phyloP scores from a whole-genome alignment of 23 red algal species.

The Cyanidium caldarium region DNA sequence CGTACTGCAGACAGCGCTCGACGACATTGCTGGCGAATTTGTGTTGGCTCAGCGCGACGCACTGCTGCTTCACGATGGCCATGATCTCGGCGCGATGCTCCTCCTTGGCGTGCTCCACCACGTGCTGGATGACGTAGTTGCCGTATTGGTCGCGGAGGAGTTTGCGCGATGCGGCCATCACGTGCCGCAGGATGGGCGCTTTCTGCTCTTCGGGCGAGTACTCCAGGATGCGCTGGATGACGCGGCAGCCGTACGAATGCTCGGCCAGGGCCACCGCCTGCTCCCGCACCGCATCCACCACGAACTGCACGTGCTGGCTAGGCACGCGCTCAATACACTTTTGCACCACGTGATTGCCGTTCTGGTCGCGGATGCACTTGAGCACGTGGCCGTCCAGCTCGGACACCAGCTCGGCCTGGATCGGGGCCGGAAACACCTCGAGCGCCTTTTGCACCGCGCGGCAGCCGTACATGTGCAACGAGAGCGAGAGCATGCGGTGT shows the following conservation, averaged over 20 bases:
- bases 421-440: slow-evolving; percentile 45
- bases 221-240: slow-evolving; percentile 88
- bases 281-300: slow-evolving; percentile 63
- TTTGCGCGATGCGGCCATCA: slow-evolving; percentile 51
- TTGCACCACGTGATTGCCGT: slow-evolving; percentile 97
- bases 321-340: slow-evolving; percentile 88
- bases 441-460: slow-evolving; percentile 98
- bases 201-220: slow-evolving; percentile 62
- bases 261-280: slow-evolving; percentile 78
- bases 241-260: slow-evolving; percentile 96
- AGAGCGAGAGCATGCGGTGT: slow-evolving; percentile 71
- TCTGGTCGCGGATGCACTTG: slow-evolving; percentile 98
- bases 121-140: slow-evolving; percentile 89
- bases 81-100: slow-evolving; percentile 54
- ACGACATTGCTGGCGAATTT: slow-evolving; percentile 97
- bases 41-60: slow-evolving; percentile 64
- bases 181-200: slow-evolving; percentile 59
- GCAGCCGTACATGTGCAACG: slow-evolving; percentile 99
- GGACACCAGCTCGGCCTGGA: slow-evolving; percentile 32
- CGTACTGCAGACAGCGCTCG: slow-evolving; percentile 89
- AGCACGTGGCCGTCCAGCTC: slow-evolving; percentile 95
- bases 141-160: slow-evolving; percentile 88
- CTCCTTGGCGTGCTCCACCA: slow-evolving; percentile 72
- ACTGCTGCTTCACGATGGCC: slow-evolving; percentile 42
- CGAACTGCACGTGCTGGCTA: slow-evolving; percentile 64